Conservation (phyloP, 2,329 filamentous ascomycete genomes). For the Magnaporthiopsis incrustans region DNA sequence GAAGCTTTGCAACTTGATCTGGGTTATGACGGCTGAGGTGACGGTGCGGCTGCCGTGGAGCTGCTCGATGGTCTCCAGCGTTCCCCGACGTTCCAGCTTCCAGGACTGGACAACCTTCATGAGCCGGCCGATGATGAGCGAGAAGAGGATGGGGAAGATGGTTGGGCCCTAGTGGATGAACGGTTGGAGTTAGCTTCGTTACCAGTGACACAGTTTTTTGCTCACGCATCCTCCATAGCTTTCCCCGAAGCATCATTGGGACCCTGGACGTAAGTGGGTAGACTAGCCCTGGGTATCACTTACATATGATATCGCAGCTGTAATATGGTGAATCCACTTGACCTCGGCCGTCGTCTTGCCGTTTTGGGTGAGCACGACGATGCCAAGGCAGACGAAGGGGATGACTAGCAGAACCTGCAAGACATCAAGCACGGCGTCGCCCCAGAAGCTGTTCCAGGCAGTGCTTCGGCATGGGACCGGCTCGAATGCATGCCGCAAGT, state of each 20-base stretch:
- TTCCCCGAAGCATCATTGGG: too few species aligned
- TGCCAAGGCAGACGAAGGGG: background rate
- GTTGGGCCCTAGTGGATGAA: constrained; percentile 11
- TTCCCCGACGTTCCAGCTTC: constrained; percentile 20
- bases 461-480: background rate
- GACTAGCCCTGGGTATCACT: too few species aligned
- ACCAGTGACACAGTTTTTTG: too few species aligned
- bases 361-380: background rate
- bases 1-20: constrained; percentile 18
- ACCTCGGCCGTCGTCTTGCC: background rate
- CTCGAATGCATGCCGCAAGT: background rate
- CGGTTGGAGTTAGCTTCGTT: too few species aligned
- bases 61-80: constrained; percentile 20
- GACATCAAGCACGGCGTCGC: background rate
- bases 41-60: constrained; percentile 23
- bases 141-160: constrained; percentile 23
- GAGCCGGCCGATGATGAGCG: constrained; percentile 19
- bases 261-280: too few species aligned
- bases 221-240: too few species aligned
- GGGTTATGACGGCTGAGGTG: constrained; percentile 18
- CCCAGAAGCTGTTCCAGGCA: background rate
- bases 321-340: background rate
- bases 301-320: background rate
- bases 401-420: background rate
- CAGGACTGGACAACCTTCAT: constrained; percentile 18